A percentile compares a stretch with the other conserved stretches of the same genome.
These are phyloP conservation scores for Endoconidiophora polonica DNA, from an alignment of 2,329 filamentous ascomycete genomes.

Conservation along the genomic window DNA sequence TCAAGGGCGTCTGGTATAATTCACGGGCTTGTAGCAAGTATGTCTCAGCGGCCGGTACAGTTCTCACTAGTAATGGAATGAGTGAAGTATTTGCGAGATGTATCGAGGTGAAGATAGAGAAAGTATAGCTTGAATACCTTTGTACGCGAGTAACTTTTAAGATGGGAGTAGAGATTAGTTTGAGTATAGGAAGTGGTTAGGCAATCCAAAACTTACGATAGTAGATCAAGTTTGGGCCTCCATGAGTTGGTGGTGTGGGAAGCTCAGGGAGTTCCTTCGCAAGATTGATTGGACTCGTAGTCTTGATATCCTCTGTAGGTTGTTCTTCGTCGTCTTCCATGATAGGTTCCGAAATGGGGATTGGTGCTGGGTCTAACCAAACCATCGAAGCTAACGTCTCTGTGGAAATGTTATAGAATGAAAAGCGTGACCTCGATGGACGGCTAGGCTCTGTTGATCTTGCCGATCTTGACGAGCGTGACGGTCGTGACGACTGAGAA, in stretches of 20 bases:
- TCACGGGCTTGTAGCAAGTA: conserved; percentile 84
- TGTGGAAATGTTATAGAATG: conserved; percentile 10
- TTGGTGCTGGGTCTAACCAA: conserved; percentile 68
- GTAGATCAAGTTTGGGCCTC: conserved; percentile 32
- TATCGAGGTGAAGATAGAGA: conserved; percentile 56
- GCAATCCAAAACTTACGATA: conserved; percentile 39
- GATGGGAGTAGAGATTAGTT: background rate
- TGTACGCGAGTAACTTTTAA: conserved; percentile 55
- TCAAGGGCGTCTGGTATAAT: conserved; percentile 70
- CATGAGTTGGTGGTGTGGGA: conserved; percentile 39
- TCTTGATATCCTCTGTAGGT: conserved; percentile 21
- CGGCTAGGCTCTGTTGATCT: background rate
- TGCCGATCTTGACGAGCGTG: conserved; percentile 6
- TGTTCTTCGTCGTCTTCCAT: conserved; percentile 30
- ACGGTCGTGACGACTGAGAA: background rate
- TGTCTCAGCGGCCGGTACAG: conserved; percentile 58
- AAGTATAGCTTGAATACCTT: conserved; percentile 77
- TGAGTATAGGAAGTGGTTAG: background rate
- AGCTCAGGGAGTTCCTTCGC: conserved; percentile 23
- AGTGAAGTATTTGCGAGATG: conserved; percentile 71
- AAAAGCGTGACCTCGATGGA: conserved; percentile 8
- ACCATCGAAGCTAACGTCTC: conserved; percentile 36
- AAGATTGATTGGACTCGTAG: conserved; percentile 19
- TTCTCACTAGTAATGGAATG: conserved; percentile 58
- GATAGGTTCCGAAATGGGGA: conserved; percentile 51